Conservation (phyloP, 202 grass and related monocot species). For the Carex sylvatica region DNA sequence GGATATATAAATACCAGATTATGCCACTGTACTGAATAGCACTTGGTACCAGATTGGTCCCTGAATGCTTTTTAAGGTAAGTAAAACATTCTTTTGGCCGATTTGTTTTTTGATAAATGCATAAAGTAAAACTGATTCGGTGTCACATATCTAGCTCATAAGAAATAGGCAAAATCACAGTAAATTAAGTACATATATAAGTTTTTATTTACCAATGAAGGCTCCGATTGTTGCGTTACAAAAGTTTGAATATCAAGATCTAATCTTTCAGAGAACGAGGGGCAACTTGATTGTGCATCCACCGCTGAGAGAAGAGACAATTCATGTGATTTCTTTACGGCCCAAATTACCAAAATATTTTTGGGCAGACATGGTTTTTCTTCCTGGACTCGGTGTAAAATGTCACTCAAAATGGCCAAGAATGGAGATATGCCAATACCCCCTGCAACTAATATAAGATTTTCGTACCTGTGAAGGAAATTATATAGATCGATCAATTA, state of each 20-base stretch:
- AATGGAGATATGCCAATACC: slow-evolving; percentile 92
- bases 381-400: slow-evolving; percentile 65
- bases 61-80: not conserved
- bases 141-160: slow-evolving; percentile 3
- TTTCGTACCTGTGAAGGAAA: slow-evolving; percentile 64
- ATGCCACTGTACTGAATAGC: not conserved
- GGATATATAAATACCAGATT: not conserved
- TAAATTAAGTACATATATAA: not conserved
- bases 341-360: slow-evolving; percentile 82
- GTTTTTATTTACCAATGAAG: slow-evolving; percentile 48
- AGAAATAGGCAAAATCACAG: not conserved
- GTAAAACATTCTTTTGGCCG: not conserved
- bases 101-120: not conserved
- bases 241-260: slow-evolving; percentile 73
- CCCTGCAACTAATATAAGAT: slow-evolving; percentile 93
- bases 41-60: not conserved
- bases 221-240: slow-evolving; percentile 67
- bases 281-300: slow-evolving; percentile 52
- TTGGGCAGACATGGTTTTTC: slow-evolving; percentile 62
- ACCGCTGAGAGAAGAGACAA: slow-evolving; percentile 74
- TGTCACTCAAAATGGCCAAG: slow-evolving; percentile 81
- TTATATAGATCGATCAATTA: not conserved
- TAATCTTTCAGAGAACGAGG: slow-evolving; percentile 49
- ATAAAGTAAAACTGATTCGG: not conserved
- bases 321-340: slow-evolving; percentile 79